Evolutionary conservation across 2,329 filamentous ascomycete genomes (phyloP).

Genomic region (Cladosporium halotolerans): DNA sequence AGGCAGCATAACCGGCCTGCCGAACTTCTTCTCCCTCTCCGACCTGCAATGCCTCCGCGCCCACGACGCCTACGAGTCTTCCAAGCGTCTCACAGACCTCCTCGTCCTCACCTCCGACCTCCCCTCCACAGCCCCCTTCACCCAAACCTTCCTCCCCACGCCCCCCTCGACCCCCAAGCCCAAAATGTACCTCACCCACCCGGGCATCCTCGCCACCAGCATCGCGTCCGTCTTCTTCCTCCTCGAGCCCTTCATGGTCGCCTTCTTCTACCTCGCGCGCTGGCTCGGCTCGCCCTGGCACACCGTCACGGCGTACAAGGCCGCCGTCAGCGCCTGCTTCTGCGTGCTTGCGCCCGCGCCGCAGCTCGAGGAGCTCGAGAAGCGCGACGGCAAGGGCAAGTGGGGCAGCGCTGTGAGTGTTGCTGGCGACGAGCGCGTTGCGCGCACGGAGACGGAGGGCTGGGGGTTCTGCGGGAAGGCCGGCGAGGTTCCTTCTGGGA

Average conservation of each 20-base stretch:
- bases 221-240: constrained; percentile 70
- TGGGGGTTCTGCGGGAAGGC: constrained; percentile 64
- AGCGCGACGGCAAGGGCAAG: constrained; percentile 56
- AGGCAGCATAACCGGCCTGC: constrained; percentile 68
- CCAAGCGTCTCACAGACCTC: constrained; percentile 81
- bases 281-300: constrained; percentile 87
- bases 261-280: constrained; percentile 64
- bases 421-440: constrained; percentile 54
- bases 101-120: constrained; percentile 67
- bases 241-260: constrained; percentile 62
- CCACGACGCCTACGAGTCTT: constrained; percentile 68
- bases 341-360: constrained; percentile 63
- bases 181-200: constrained; percentile 72
- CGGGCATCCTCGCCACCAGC: constrained; percentile 75
- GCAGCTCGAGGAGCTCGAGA: constrained; percentile 52
- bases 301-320: constrained; percentile 65
- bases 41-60: constrained; percentile 71
- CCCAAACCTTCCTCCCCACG: constrained; percentile 50
- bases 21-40: constrained; percentile 51
- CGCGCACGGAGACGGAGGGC: constrained; percentile 75
- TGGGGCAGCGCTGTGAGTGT: constrained; percentile 73
- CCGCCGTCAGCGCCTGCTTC: constrained; percentile 71
- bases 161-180: constrained; percentile 37
- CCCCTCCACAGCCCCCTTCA: constrained; percentile 54
- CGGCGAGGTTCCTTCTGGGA: constrained; percentile 40